phyloP scores from a whole-genome alignment of 2,329 filamentous ascomycete genomes.

The Monascus ruber region DNA sequence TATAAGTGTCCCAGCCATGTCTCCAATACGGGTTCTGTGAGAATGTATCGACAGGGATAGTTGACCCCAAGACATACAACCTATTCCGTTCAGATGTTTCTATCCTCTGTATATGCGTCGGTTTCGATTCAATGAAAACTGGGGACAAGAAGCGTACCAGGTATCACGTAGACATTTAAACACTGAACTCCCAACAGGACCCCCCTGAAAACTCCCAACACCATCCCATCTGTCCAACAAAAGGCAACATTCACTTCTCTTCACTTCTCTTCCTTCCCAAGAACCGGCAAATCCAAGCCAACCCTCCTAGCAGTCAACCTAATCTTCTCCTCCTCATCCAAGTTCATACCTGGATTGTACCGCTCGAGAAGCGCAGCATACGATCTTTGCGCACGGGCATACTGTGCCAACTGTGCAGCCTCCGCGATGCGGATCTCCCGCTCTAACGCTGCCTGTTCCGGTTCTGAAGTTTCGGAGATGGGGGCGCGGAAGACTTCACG shows the following conservation, averaged over 20 bases:
- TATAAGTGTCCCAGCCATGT: too few relatives aligned
- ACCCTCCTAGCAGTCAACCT: conserved; percentile 74
- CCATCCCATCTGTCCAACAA: too few relatives aligned
- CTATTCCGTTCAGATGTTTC: too few relatives aligned
- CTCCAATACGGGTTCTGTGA: too few relatives aligned
- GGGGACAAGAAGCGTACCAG: too few relatives aligned
- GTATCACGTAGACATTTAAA: too few relatives aligned
- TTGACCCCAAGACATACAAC: too few relatives aligned
- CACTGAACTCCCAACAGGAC: too few relatives aligned
- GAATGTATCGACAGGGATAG: too few relatives aligned
- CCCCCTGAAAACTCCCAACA: too few relatives aligned
- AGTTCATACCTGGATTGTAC: conserved; percentile 86
- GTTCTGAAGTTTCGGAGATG: conserved; percentile 18
- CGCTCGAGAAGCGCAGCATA: conserved; percentile 74
- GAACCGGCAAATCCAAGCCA: conserved; percentile 69
- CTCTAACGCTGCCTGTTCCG: conserved; percentile 7
- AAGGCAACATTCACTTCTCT: background rate
- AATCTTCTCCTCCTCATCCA: conserved; percentile 75
- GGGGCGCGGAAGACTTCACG: conserved; percentile 48
- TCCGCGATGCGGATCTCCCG: conserved; percentile 32
- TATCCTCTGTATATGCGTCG: too few relatives aligned
- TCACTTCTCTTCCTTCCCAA: conserved; percentile 1
- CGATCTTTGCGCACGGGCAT: conserved; percentile 72
- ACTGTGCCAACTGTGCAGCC: conserved; percentile 68
- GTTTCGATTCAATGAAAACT: too few relatives aligned